phyloP scores from a whole-genome alignment of 139 green algal species.

The Chlorella sp. region DNA sequence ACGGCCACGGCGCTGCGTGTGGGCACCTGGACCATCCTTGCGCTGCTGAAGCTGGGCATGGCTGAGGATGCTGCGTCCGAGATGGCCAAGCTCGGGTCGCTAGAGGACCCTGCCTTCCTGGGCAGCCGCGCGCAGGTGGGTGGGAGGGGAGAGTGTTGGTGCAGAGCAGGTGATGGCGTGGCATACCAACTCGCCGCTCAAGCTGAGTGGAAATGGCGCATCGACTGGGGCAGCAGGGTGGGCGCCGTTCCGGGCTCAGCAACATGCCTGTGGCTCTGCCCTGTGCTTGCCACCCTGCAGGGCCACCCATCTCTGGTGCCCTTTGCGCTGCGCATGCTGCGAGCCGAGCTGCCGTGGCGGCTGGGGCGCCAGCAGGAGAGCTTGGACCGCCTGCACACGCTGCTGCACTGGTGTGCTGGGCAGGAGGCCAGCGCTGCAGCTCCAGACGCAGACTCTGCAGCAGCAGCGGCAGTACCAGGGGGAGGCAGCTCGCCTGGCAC shows the following conservation, averaged over 20 bases:
- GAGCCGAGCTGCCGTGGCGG: conserved; percentile 20
- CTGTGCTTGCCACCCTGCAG: not conserved
- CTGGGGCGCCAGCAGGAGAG: conserved; percentile 6
- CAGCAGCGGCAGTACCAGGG: no score
- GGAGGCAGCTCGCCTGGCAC: no score
- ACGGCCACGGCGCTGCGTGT: not conserved
- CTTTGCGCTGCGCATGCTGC: conserved; percentile 45
- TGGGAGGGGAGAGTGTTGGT: no score
- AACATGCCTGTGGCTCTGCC: not conserved
- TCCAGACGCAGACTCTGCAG: not conserved
- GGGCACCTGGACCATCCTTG: conserved; percentile 13
- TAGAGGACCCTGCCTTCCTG: conserved; percentile 5
- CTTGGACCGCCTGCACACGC: conserved; percentile 21
- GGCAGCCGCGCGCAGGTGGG: not conserved
- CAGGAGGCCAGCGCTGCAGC: not conserved
- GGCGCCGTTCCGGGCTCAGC: no score
- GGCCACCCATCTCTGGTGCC: conserved; percentile 28
- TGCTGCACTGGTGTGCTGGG: conserved; percentile 45
- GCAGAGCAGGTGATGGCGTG: not conserved
- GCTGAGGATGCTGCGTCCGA: conserved; percentile 10
- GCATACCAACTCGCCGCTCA: no score
- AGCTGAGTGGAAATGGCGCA: no score
- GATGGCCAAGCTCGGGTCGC: conserved; percentile 20
- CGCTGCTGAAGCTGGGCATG: conserved; percentile 23
- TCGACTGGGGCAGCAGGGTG: no score